Base-by-base conservation (phyloP, 2,329 filamentous ascomycete species). In the Neodidymelliopsis sp. region DNA sequence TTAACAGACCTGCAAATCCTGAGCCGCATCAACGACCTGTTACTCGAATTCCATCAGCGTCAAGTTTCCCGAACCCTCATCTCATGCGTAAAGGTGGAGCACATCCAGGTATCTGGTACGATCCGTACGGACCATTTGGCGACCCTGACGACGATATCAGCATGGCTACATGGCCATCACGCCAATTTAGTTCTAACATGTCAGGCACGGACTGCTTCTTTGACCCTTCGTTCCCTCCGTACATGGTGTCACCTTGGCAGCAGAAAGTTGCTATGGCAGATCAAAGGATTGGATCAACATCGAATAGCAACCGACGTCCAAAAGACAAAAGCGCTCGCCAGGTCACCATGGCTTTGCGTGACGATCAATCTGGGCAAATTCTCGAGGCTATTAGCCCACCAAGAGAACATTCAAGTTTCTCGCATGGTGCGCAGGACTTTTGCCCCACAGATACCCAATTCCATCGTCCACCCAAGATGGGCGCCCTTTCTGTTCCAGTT, bases 391-490 rank as follows among this genome's bases (percentile, higher is more conserved):
- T 63, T 16, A 67, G 62, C 35, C 63, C 62, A 13, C 55, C 62
- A 3, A 65, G 62, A 44, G 96, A 94, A 1, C 89, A 90, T 39
- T 90, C 83, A 22, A 38, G 52, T 23, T 16, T 41, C 25, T 19
- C 31, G 7, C 33, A 35, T 6, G 42, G 38, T 22, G 41, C 37
- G 9, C 42, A 42, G n/a, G 30, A 25, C 20, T 23, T 19, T 23
- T 50, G 33, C 10, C 54, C 28, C 25, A 35, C 42, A 23, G 53
- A 31, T 18, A 27, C 27, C 23, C 48, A 55, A 19, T 34, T 35
- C 45, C 56, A 48, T 45, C 45, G 34, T 37, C 56, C 56, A 1
- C 53, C 59, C 4, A 65, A 59, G 20, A 59, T 59, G 42, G 52
- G 42, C 6, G 33, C 36, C 19, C 20, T 46, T 18, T 53, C 61